These are phyloP conservation scores for Leishmania martiniquensis DNA, from an alignment of 208 protist genomes.

Conservation along the genomic window DNA sequence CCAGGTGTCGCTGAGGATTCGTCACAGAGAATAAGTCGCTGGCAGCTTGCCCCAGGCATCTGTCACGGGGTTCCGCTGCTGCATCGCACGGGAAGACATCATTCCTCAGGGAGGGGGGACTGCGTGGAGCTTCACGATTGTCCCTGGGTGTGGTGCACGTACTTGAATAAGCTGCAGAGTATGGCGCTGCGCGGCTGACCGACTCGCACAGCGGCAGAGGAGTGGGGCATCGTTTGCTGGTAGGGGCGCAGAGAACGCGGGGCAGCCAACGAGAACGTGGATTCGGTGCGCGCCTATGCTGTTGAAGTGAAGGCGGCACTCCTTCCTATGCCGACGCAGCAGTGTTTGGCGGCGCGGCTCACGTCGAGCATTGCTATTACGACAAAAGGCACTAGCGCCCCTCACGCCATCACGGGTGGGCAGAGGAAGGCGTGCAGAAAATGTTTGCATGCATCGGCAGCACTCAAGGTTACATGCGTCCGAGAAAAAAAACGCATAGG, in stretches of 20 bases:
- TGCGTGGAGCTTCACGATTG: conserved; percentile 48
- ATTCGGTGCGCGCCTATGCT: background rate
- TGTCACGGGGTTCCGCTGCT: conserved; percentile 7
- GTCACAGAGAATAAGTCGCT: conserved; percentile 24
- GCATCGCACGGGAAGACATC: conserved; percentile 20
- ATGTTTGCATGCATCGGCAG: background rate
- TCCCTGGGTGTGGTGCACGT: conserved; percentile 25
- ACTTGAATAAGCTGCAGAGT: background rate
- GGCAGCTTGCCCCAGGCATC: conserved; percentile 47
- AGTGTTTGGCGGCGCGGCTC: background rate
- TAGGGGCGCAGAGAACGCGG: conserved; percentile 6
- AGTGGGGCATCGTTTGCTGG: conserved; percentile 11
- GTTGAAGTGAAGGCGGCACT: conserved; percentile 2
- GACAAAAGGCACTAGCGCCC: background rate
- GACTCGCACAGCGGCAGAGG: conserved; percentile 1
- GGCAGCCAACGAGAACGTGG: conserved; percentile 7
- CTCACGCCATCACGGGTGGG: background rate
- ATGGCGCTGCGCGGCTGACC: background rate
- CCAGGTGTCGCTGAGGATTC: conserved; percentile 19
- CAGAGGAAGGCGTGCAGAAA: too few relatives aligned
- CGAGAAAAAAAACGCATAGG: too few relatives aligned
- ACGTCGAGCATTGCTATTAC: conserved; percentile 9
- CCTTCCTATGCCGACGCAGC: background rate
- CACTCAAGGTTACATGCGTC: background rate
- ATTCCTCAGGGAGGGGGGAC: conserved; percentile 33